Conservation (phyloP, 2,329 filamentous ascomycete genomes). For the Stagonosporopsis rhizophila region DNA sequence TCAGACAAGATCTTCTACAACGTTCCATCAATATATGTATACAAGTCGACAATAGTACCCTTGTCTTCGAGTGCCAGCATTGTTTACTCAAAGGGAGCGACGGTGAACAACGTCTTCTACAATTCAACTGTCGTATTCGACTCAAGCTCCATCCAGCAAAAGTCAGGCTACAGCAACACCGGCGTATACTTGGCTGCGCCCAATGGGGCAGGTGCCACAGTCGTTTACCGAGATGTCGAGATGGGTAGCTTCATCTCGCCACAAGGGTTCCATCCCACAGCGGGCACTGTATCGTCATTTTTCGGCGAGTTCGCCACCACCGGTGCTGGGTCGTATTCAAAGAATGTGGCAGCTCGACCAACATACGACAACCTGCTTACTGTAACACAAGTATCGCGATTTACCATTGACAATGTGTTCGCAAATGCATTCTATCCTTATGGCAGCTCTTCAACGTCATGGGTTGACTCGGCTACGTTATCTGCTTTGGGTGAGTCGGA, state of each 20-base stretch:
- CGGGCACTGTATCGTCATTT: constrained; percentile 33
- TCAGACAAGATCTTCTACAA: constrained; percentile 53
- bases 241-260: constrained; percentile 51
- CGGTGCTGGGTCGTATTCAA: constrained; percentile 52
- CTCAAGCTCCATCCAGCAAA: constrained; percentile 47
- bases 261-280: constrained; percentile 45
- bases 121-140: constrained; percentile 55
- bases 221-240: constrained; percentile 51
- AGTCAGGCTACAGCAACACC: constrained; percentile 44
- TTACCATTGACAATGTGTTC: constrained; percentile 45
- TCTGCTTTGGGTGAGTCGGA: constrained; percentile 44
- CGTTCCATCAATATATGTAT: constrained; percentile 53
- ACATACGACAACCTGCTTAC: constrained; percentile 48
- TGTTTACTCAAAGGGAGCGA: constrained; percentile 51
- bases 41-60: constrained; percentile 53
- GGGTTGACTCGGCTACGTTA: constrained; percentile 50
- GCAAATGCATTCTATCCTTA: constrained; percentile 45
- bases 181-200: constrained; percentile 54
- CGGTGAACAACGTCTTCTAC: constrained; percentile 19
- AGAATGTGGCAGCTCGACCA: constrained; percentile 44
- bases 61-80: constrained; percentile 46
- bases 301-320: constrained; percentile 54
- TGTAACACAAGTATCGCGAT: constrained; percentile 44
- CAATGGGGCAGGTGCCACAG: constrained; percentile 51
- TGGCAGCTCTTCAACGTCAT: constrained; percentile 43